Base-by-base conservation (phyloP, 495 filamentous ascomycete genomes). In the Aspergillus egyptiacus region DNA sequence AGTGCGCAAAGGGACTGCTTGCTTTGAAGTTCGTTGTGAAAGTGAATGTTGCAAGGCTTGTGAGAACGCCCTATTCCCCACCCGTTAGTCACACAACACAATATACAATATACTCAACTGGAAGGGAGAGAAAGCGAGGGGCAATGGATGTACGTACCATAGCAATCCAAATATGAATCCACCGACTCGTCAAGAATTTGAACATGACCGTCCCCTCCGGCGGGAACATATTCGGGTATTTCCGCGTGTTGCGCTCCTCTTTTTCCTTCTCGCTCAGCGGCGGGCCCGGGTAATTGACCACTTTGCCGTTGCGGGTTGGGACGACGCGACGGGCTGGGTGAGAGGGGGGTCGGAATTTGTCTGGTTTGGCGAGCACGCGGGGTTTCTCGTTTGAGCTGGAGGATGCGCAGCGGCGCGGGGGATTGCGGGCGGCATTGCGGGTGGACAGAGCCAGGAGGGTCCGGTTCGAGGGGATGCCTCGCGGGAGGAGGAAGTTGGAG, bases 141-240 rank as follows among this genome's bases (percentile, higher is more conserved):
- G 31, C 19, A n/a, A 8, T 20, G 13, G 5, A 22, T 40, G 25
- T 8, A 61, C 78, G 27, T 73, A 94, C 89, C 62, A 95, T 66
- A 1, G 84, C 82, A 65, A 96, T 90, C 64, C 73, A 84, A 2
- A 85, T 51, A 68, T 96, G 90, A 53, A 95, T 79, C 58, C 69
- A 75, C 33, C 76, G 74, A 68, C 73, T 86, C 47, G 82, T 78
- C 57, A 90, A 68, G 59, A 95, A 86, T 75, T 81, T 85, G 61
- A 82, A 70, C 74, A 85, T 76, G 46, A 86, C 85, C 4, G 82
- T 85, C 6, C 85, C 84, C 61, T 82, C 71, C 0, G 86, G 78
- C 22, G 88, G 84, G 67, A 89, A 85, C 77, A 91, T 81, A 45
- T 86, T 79, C 17, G 90, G 90, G 61, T 95, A 95, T 48, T 85